Base-by-base conservation (phyloP, 345 rosid species). In the Punica granatum region DNA sequence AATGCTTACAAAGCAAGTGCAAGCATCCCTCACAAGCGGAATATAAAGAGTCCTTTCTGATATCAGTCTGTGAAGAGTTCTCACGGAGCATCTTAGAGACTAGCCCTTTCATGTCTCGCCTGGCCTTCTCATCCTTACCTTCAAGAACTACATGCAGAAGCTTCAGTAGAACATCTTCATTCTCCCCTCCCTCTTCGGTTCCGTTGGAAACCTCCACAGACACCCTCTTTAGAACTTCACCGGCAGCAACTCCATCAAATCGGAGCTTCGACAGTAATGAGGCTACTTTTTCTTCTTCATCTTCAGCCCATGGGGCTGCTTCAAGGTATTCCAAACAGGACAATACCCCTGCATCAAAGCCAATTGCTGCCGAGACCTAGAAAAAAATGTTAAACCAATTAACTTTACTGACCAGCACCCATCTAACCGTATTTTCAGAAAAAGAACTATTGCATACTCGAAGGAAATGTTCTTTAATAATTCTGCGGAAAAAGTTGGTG, bases 281-380 rank as follows among this genome's bases (percentile, higher is more conserved):
- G 60, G 98, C 96, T 65, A 95, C 92, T 73, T 85, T 90, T 77
- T 87, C 88, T 60, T 95, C 98, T 85, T 95, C 99, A 65, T 92
- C 98, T 83, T 95, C 98, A 7, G 97, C 92, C 99, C 99, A 95
- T 34, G 99, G 99, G 41, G 98, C 99, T 35, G 99, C 99, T 81
- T 95, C 99, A 61, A 95, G 82, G 68, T 88, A 88, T 86, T 95
- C 98, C 77, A 95, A 75, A 83, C 99, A 95, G 66, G 97, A 90
- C 53, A 92, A 66, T 39, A 95, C 94, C 64, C 98, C 99, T 16
- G 97, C 99, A 73, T 95, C 98, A 79, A 95, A 95, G 18, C 92
- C 97, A 73, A 95, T 88, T 15, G 96, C 97, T 0, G 96, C 96
- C 31, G 99, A 92, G 72, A 95, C 99, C 99, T 95, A 69, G 59